Percentiles rank a stretch among this genome's conserved stretches.
Conservation (phyloP, 2,329 filamentous ascomycete species). For the Fusarium anthophilum region DNA sequence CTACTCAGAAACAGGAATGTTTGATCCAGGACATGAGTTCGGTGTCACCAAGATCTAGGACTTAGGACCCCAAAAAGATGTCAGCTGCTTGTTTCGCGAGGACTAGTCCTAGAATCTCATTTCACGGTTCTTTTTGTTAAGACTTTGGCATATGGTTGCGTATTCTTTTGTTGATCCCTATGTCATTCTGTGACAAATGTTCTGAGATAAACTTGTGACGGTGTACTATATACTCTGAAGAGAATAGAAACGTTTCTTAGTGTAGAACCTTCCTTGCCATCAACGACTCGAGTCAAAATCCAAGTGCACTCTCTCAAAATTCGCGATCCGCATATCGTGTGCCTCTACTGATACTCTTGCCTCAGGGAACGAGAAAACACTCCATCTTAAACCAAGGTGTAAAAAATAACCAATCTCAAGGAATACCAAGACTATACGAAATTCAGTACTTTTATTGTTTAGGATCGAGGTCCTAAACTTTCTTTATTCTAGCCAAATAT, state of each 20-base stretch:
- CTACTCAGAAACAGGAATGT: constrained; percentile 25
- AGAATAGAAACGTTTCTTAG: not conserved
- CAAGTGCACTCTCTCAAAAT: not conserved
- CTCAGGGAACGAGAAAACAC: not conserved
- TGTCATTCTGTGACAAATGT: not conserved
- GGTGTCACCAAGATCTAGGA: not conserved
- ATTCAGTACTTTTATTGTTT: not conserved
- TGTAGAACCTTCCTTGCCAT: not conserved
- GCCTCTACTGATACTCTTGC: not conserved
- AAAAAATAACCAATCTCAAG: not conserved
- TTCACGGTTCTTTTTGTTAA: not conserved
- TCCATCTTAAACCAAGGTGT: not conserved
- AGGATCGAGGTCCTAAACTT: not conserved
- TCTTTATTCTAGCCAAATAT: constrained; percentile 45
- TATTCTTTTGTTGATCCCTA: not conserved
- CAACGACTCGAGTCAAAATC: not conserved
- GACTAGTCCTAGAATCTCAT: not conserved
- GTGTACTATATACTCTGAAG: not conserved
- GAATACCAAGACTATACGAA: not conserved
- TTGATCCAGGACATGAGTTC: constrained; percentile 19
- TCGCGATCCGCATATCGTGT: not conserved
- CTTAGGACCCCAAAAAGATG: not conserved
- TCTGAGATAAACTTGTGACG: not conserved
- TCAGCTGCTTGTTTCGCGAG: not conserved
- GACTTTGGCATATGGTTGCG: not conserved